Evolutionary conservation across 805 yeast genomes (phyloP).

Genomic region (Saturnispora kantuleensis): DNA sequence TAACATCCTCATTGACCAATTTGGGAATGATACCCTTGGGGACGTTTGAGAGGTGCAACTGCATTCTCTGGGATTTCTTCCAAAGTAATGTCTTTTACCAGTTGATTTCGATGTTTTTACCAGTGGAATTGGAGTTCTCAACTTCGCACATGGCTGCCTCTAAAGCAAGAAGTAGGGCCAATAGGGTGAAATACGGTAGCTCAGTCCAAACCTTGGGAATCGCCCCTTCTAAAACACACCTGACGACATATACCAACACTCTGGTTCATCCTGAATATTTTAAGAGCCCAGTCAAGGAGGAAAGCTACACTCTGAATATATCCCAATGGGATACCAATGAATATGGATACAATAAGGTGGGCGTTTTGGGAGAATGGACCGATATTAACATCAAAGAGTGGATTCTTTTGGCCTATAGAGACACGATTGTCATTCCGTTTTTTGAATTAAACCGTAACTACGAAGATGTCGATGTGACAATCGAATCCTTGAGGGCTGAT

Average conservation of each 20-base stretch:
- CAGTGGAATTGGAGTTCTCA: constrained; percentile 12
- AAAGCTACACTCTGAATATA: neutral
- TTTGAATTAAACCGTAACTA: constrained; percentile 32
- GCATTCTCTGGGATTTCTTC: constrained; percentile 12
- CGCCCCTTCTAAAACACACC: neutral
- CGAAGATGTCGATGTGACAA: constrained; percentile 14
- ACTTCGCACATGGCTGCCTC: constrained; percentile 9
- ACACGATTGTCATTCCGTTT: constrained; percentile 42
- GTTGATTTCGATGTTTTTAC: constrained; percentile 9
- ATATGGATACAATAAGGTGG: neutral
- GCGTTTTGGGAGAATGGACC: constrained; percentile 12
- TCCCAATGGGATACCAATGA: no score
- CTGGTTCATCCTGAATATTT: constrained; percentile 10
- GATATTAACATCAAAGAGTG: constrained; percentile 30
- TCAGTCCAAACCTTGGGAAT: neutral
- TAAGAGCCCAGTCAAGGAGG: neutral
- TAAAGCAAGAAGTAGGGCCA: constrained; percentile 4
- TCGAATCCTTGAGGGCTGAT: constrained; percentile 10
- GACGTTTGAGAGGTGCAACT: constrained; percentile 11
- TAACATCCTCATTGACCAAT: constrained; percentile 1
- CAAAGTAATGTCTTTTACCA: constrained; percentile 10
- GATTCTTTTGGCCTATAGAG: constrained; percentile 39
- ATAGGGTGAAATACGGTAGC: constrained; percentile 9
- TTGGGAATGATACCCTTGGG: constrained; percentile 11
- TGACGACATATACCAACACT: constrained; percentile 11